These are phyloP conservation scores for Alternaria longipes DNA, from an alignment of 2,329 filamentous ascomycete genomes.

Conservation along the genomic window DNA sequence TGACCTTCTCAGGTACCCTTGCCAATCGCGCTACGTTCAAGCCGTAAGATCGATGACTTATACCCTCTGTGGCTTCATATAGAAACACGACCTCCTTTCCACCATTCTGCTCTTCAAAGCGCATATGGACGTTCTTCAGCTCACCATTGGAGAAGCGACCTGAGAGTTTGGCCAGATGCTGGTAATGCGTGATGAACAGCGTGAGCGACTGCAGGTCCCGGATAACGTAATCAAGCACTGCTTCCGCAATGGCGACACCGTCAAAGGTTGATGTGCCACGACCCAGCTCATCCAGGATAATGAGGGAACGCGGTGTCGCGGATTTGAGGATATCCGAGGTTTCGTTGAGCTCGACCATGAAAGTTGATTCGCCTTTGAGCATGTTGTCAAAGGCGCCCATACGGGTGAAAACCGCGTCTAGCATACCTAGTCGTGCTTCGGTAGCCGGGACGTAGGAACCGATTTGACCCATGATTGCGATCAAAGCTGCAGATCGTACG, in stretches of 20 bases:
- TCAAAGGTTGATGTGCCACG: slow-evolving; percentile 95
- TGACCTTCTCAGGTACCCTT: slow-evolving; percentile 76
- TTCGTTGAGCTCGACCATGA: slow-evolving; percentile 97
- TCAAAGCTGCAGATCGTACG: slow-evolving; percentile 89
- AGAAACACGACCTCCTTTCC: slow-evolving; percentile 88
- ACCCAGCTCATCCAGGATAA: slow-evolving; percentile 94
- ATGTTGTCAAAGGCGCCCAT: slow-evolving; percentile 98
- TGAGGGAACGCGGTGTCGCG: slow-evolving; percentile 82
- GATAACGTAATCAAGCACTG: slow-evolving; percentile 86
- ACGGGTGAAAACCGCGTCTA: slow-evolving; percentile 92
- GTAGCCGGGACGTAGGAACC: slow-evolving; percentile 91
- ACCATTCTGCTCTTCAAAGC: slow-evolving; percentile 67
- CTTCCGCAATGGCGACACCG: slow-evolving; percentile 92
- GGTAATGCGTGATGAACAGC: slow-evolving; percentile 98
- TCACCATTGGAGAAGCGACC: slow-evolving; percentile 71
- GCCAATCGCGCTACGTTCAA: slow-evolving; percentile 91
- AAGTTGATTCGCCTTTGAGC: slow-evolving; percentile 91
- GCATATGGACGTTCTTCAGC: slow-evolving; percentile 92
- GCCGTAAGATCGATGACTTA: slow-evolving; percentile 93
- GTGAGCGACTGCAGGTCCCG: slow-evolving; percentile 78
- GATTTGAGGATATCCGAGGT: slow-evolving; percentile 90
- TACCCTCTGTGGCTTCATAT: slow-evolving; percentile 90
- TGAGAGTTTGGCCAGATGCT: slow-evolving; percentile 79
- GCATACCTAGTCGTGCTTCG: slow-evolving; percentile 76
- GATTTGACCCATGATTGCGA: slow-evolving; percentile 92